Evolutionary conservation across 2,329 filamentous ascomycete genomes (phyloP).

Genomic region (Leptoxyphium fumago): DNA sequence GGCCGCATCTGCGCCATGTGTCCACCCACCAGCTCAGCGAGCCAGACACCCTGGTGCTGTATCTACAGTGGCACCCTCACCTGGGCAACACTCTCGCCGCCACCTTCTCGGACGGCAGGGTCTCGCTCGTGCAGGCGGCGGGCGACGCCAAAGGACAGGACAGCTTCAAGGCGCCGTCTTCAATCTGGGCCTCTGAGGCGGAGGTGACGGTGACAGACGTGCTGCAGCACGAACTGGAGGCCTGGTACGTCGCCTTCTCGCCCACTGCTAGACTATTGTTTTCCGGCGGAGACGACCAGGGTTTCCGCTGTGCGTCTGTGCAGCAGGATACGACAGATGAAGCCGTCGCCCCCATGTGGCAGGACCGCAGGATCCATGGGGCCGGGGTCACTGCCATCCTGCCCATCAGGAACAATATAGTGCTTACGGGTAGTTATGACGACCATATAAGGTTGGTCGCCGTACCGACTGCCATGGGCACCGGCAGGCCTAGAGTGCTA

Average conservation of each 20-base stretch:
- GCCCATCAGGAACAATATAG: slow-evolving; percentile 46
- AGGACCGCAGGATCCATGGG: slow-evolving; percentile 48
- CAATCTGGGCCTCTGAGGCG: slow-evolving; percentile 9
- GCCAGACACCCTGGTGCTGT: slow-evolving; percentile 50
- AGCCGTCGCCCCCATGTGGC: slow-evolving; percentile 16
- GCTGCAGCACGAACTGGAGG: slow-evolving; percentile 43
- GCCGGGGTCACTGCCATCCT: slow-evolving; percentile 82
- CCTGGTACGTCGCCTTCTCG: slow-evolving; percentile 55
- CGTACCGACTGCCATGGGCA: slow-evolving; percentile 11
- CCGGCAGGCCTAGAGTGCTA: slow-evolving; percentile 37
- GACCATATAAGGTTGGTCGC: slow-evolving; percentile 59
- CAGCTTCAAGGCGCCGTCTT: slow-evolving; percentile 10
- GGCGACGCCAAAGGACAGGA: slow-evolving; percentile 25
- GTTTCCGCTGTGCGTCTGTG: too few species aligned
- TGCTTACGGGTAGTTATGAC: slow-evolving; percentile 86
- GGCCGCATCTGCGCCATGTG: slow-evolving; percentile 19
- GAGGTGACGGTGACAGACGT: slow-evolving; percentile 3
- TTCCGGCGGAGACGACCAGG: slow-evolving; percentile 63
- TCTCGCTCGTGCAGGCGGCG: slow-evolving; percentile 27
- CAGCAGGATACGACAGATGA: not conserved
- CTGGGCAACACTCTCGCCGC: slow-evolving; percentile 44
- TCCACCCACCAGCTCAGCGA: slow-evolving; percentile 36
- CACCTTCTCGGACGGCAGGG: slow-evolving; percentile 54
- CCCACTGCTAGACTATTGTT: slow-evolving; percentile 26
- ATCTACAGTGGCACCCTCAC: slow-evolving; percentile 57